A percentile compares a stretch with the other conserved stretches of the same genome.
Evolutionary conservation across 1,139 yeast species (phyloP).

Genomic region (Scheffersomyces segobiensis): DNA sequence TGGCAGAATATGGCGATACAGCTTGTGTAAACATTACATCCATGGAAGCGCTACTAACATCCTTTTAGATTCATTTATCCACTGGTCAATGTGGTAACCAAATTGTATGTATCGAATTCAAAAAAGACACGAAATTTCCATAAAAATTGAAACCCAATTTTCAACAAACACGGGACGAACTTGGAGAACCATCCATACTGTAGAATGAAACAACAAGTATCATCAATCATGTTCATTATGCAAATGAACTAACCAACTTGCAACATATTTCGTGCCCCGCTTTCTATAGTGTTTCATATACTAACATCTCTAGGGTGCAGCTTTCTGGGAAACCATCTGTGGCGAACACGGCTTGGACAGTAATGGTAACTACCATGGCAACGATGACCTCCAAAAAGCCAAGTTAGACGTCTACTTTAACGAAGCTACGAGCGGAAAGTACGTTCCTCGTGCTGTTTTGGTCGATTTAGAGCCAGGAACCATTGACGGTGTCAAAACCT

Average conservation of each 20-base stretch:
- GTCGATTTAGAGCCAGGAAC: constrained; percentile 95
- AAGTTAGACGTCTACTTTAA: constrained; percentile 53
- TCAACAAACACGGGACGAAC: not conserved
- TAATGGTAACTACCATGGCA: constrained; percentile 75
- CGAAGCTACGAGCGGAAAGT: constrained; percentile 76
- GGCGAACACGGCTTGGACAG: constrained; percentile 94
- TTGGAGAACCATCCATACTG: not conserved
- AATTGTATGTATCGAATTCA: constrained; percentile 55
- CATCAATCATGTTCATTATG: not conserved
- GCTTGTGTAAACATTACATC: not conserved
- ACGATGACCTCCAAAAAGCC: constrained; percentile 63
- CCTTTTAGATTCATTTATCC: constrained; percentile 78
- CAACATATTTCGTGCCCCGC: constrained; percentile 4
- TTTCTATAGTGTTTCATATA: constrained; percentile 8
- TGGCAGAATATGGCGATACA: not conserved
- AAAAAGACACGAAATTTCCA: not conserved
- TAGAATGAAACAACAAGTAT: not conserved
- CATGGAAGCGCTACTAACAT: constrained; percentile 21
- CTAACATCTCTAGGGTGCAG: constrained; percentile 70
- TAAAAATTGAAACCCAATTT: not conserved
- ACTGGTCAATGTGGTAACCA: constrained; percentile 99
- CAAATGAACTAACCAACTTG: not conserved
- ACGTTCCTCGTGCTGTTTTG: constrained; percentile 90
- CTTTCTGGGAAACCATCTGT: constrained; percentile 96
- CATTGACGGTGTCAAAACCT: constrained; percentile 77